Base-by-base conservation (phyloP, 2,329 filamentous ascomycete genomes). In the Alternaria triticina region DNA sequence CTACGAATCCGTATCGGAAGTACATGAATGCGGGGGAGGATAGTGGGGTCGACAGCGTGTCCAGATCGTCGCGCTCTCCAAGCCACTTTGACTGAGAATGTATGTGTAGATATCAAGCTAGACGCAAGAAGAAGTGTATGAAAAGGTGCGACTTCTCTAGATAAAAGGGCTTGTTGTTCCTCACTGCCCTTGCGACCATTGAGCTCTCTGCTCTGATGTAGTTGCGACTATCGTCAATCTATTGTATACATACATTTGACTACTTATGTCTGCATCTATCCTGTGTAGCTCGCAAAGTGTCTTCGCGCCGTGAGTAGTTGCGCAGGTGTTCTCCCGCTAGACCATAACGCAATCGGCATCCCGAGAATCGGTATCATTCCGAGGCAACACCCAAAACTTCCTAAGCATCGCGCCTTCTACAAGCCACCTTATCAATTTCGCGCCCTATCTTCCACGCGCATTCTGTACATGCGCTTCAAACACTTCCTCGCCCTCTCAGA, bases 331-430 rank as follows among this genome's bases (percentile, higher is more conserved):
- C 8, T 40, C 1, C 36, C 36, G 44, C 61, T 55, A 63, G 51
- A 27, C 52, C 28, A 60, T 60, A 57, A 63, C 56, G 56, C 54
- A 66, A 59, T 44, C 28, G 30, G 30, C 30, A 59, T 62, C 49
- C 61, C 56, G 57, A 54, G 20, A 47, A 33, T 61, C 57, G 58
- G 52, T 57, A 61, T 46, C 46, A 46, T 63, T 54, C 57, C 57
- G 54, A 64, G 30, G 25, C 25, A 13, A 23, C 9, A 58, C 13
- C 20, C 22, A 57, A 28, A 50, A 55, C 50, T 44, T 36, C 33
- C 15, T n/a, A 10, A 36, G 20, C 27, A 47, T 25, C 25, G 20
- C 43, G 27, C 30, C 22, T 25, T 36, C 44, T 28, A 52, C 28
- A 23, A 12, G 13, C 49, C 3, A 12, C 12, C 13, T 13, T 52